Percentiles rank a stretch among this genome's conserved stretches.
Evolutionary conservation across 2,329 filamentous ascomycete species (phyloP).

Genomic region (Cladorrhinum sp.): DNA sequence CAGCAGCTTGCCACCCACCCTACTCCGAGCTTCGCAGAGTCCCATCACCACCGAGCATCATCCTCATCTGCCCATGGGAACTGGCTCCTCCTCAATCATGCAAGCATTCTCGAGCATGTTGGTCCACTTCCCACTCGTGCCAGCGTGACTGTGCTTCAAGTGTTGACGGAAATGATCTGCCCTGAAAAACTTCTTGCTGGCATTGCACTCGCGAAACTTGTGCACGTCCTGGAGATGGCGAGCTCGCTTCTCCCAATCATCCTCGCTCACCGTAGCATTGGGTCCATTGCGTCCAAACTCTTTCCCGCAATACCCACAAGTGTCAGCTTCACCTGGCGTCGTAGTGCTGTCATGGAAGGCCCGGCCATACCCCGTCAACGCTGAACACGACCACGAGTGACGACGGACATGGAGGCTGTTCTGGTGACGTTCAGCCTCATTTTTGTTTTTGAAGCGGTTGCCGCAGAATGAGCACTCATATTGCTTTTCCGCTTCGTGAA

Average conservation of each 20-base stretch:
- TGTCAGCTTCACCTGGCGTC: conserved; percentile 66
- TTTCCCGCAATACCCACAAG: conserved; percentile 92
- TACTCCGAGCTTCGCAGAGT: too few relatives aligned
- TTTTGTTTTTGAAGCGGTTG: conserved; percentile 98
- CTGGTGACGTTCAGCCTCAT: conserved; percentile 93
- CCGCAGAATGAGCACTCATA: conserved; percentile 91
- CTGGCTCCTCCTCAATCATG: conserved; percentile 77
- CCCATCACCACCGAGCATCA: background rate
- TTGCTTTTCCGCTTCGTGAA: conserved; percentile 92
- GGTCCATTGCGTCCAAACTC: conserved; percentile 66
- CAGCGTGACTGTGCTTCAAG: conserved; percentile 94
- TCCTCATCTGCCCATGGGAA: conserved; percentile 3
- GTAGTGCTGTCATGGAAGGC: conserved; percentile 82
- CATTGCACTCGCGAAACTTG: conserved; percentile 98
- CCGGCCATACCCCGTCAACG: conserved; percentile 71
- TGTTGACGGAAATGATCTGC: conserved; percentile 98
- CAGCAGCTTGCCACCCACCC: too few relatives aligned
- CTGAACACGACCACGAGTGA: conserved; percentile 96
- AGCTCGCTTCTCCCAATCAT: conserved; percentile 84
- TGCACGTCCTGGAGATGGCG: conserved; percentile 87
- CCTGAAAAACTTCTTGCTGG: conserved; percentile 95
- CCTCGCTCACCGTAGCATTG: conserved; percentile 57
- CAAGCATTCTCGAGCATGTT: conserved; percentile 96
- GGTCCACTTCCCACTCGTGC: conserved; percentile 97
- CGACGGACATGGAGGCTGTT: conserved; percentile 89